These are phyloP conservation scores for Cytospora piceicola DNA, from an alignment of 2,329 filamentous ascomycete species.

Conservation along the genomic window DNA sequence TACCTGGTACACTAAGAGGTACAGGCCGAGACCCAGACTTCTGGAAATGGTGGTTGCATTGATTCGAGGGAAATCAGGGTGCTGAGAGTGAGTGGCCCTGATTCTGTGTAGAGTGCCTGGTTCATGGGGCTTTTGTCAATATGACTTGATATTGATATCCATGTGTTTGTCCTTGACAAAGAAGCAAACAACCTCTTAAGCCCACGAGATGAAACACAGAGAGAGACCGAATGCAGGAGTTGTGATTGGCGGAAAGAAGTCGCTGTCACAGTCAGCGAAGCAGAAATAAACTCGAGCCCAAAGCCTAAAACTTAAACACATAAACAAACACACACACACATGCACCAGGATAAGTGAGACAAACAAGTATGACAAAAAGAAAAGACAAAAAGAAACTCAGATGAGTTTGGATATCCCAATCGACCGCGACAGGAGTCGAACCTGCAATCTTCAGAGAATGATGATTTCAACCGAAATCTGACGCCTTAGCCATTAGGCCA, in stretches of 20 bases:
- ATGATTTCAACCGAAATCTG: constrained; percentile 30
- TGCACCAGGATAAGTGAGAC: too few species aligned
- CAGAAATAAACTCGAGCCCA: too few species aligned
- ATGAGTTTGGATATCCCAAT: neutral
- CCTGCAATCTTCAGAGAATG: constrained; percentile 30
- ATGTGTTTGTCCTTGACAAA: neutral
- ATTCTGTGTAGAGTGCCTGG: too few species aligned
- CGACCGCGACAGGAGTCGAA: constrained; percentile 18
- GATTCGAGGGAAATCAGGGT: constrained; percentile 15
- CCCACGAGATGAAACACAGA: neutral
- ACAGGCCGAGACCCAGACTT: constrained; percentile 2
- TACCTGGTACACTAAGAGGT: too few species aligned
- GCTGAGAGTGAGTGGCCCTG: neutral
- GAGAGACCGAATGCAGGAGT: neutral
- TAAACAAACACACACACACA: too few species aligned
- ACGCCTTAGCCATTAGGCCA: constrained; percentile 33
- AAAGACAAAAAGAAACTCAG: constrained; percentile 4
- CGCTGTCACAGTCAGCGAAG: too few species aligned
- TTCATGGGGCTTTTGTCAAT: neutral
- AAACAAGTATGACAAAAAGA: neutral
- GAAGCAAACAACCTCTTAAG: neutral
- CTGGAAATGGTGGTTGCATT: constrained; percentile 5
- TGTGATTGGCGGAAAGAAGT: neutral
- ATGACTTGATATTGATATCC: constrained; percentile 10
- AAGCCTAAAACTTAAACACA: too few species aligned